Percentiles rank a stretch among this genome's conserved stretches.
Conservation (phyloP, 1,284 basidiomycete genomes). For the Melampsora abietis-canadensis region DNA sequence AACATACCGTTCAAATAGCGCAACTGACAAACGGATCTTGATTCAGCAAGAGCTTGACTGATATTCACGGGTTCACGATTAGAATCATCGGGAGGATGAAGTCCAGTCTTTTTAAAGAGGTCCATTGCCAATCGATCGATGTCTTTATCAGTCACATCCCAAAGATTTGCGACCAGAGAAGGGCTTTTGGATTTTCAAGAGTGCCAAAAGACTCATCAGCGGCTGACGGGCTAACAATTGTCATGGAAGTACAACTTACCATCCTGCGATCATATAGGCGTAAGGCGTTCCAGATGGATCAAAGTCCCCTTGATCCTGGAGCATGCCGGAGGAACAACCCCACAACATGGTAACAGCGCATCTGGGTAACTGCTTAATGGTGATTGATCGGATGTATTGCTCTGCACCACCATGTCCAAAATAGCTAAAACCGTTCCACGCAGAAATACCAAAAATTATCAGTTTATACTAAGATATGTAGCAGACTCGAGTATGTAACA, state of each 20-base stretch:
- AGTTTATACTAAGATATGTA: slow-evolving; percentile 4
- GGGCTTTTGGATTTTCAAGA: slow-evolving; percentile 61
- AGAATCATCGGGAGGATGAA: slow-evolving; percentile 6
- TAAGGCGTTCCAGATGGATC: slow-evolving; percentile 86
- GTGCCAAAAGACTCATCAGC: not conserved
- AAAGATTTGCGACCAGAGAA: slow-evolving; percentile 85
- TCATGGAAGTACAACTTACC: slow-evolving; percentile 61
- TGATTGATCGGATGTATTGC: slow-evolving; percentile 83
- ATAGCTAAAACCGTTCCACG: slow-evolving; percentile 61
- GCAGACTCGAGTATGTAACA: not conserved
- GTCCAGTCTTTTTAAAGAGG: slow-evolving; percentile 63
- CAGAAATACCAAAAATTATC: slow-evolving; percentile 21
- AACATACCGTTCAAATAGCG: slow-evolving; percentile 39
- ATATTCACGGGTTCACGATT: slow-evolving; percentile 2
- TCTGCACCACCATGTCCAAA: slow-evolving; percentile 96
- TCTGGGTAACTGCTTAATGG: slow-evolving; percentile 70
- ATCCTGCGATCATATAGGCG: slow-evolving; percentile 92
- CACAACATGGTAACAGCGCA: slow-evolving; percentile 96
- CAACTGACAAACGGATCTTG: slow-evolving; percentile 31
- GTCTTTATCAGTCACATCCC: slow-evolving; percentile 97
- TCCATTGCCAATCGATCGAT: slow-evolving; percentile 85
- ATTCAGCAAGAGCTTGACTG: slow-evolving; percentile 22
- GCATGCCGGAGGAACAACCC: slow-evolving; percentile 90
- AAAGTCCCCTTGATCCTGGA: slow-evolving; percentile 87
- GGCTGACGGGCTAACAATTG: not conserved